Base-by-base conservation (phyloP, 106 monocot species). In the Narthecium ossifragum region DNA sequence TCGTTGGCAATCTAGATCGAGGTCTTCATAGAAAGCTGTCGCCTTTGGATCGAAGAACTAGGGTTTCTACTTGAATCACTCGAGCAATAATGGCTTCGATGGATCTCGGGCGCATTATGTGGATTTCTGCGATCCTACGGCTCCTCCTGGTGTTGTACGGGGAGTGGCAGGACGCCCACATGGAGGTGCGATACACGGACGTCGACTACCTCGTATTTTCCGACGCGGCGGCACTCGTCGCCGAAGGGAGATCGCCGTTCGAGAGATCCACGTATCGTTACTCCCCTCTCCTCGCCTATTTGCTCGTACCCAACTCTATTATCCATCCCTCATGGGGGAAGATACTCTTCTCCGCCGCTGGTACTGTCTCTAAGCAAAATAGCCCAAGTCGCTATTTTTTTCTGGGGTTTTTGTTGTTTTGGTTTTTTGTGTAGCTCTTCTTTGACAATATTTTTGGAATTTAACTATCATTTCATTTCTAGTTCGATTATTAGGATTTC, bases 161-260 rank as follows among this genome's bases (percentile, higher is more conserved):
- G 28, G 87, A 88, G 58, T 92, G 84, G 92, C 88, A 92, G 68
- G 92, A 92, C 30, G 40, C 78, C 9, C 74, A 88, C 78, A 87
- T 92, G 84, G 84, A 78, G 72, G 92, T 92, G 14, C 75, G 80
- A 40, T 92, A 92, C 73, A 88, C 92, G 24, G 92, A 88, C 67
- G 73, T 92, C 13, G 87, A 88, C 64, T 92, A 92, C 67, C 60
- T 81, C 52, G 87, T 92, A 26, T 92, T 92, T 80, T 92, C 92
- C 36, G 91, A 92, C 34, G 92, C 86, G 20, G 82, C 92, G 3
- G 73, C 77, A 13, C 55, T 86, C 25, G 80, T 83, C 2, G 71
- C 67, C 26, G 54, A 60, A 13, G 80, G 80, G 6, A 61, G 65
- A 14, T 92, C 92, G 1, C 92, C 92, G 21, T 92, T 92, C 46